These are phyloP conservation scores for Elaeis oleifera DNA, from an alignment of 202 grass and related monocot species.

Conservation along the genomic window DNA sequence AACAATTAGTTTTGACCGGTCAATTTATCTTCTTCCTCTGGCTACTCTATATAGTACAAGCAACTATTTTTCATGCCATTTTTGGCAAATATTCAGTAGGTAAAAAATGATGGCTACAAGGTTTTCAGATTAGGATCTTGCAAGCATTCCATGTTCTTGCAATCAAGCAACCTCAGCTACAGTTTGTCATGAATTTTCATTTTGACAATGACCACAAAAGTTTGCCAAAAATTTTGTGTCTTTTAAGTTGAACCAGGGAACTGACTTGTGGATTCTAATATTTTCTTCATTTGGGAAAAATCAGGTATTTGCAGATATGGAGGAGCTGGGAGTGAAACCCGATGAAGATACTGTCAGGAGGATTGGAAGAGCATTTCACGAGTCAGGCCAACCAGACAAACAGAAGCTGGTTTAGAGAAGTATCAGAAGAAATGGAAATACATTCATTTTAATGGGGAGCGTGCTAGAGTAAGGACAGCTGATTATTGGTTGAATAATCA, in stretches of 20 bases:
- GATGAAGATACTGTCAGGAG: conserved; percentile 79
- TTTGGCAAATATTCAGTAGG: not conserved
- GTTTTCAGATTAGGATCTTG: no score
- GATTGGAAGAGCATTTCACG: conserved; percentile 59
- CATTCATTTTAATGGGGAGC: conserved; percentile 72
- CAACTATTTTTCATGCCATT: not conserved
- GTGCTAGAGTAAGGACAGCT: conserved; percentile 35
- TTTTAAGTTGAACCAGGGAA: not conserved
- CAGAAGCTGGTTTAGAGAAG: conserved; percentile 47
- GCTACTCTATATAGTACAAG: not conserved
- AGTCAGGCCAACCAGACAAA: conserved; percentile 50
- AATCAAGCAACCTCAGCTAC: no score
- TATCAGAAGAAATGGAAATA: conserved; percentile 74
- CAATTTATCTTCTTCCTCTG: not conserved
- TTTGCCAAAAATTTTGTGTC: not conserved
- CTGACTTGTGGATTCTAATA: not conserved
- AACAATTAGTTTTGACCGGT: not conserved
- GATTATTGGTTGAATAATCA: conserved; percentile 2
- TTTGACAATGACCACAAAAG: no score
- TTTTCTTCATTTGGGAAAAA: conserved; percentile 7
- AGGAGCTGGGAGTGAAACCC: conserved; percentile 63
- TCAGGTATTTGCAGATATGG: conserved; percentile 73
- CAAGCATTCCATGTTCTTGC: no score
- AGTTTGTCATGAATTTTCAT: no score
- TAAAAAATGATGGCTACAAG: no score